A percentile compares a stretch with the other conserved stretches of the same genome.
phyloP scores from a whole-genome alignment of 495 filamentous ascomycete genomes.

The Penicillium antarcticum region DNA sequence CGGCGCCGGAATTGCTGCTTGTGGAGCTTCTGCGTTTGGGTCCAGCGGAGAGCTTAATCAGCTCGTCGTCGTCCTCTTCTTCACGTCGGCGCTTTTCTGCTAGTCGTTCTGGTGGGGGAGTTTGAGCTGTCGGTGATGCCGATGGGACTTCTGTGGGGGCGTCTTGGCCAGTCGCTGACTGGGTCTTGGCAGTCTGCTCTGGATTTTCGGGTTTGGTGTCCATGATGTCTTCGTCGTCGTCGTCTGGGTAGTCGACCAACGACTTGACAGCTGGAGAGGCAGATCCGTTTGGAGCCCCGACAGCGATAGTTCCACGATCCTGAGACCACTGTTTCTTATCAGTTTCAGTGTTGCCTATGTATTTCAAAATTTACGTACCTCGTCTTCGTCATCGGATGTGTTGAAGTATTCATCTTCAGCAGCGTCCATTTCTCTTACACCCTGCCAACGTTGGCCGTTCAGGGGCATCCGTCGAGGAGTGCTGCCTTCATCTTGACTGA shows the following conservation, averaged over 20 bases:
- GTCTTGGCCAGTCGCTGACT: constrained; percentile 15
- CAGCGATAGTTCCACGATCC: constrained; percentile 24
- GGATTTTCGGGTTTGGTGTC: constrained; percentile 40
- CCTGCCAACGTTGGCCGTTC: constrained; percentile 70
- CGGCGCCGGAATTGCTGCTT: constrained; percentile 33
- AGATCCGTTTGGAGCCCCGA: constrained; percentile 33
- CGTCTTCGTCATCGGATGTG: constrained; percentile 82
- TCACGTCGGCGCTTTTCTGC: constrained; percentile 89
- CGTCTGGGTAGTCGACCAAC: constrained; percentile 87
- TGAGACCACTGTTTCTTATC: constrained; percentile 32
- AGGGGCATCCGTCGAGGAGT: constrained; percentile 51
- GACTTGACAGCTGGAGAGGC: constrained; percentile 63
- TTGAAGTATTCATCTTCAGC: constrained; percentile 95
- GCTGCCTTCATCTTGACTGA: constrained; percentile 47
- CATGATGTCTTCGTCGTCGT: constrained; percentile 67
- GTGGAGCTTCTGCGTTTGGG: constrained; percentile 63
- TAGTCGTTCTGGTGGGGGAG: constrained; percentile 64
- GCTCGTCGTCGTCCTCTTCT: constrained; percentile 81
- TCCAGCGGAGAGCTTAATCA: constrained; percentile 64
- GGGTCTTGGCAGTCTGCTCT: constrained; percentile 17
- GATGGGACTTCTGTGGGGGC: constrained; percentile 18
- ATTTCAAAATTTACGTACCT: constrained; percentile 42
- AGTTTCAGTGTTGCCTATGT: background rate
- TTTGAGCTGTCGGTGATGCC: constrained; percentile 31
- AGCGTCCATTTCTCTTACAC: constrained; percentile 78